A percentile compares a stretch with the other conserved stretches of the same genome.
phyloP scores from a whole-genome alignment of 2,329 filamentous ascomycete species.

The Biscogniauxia mediterranea region DNA sequence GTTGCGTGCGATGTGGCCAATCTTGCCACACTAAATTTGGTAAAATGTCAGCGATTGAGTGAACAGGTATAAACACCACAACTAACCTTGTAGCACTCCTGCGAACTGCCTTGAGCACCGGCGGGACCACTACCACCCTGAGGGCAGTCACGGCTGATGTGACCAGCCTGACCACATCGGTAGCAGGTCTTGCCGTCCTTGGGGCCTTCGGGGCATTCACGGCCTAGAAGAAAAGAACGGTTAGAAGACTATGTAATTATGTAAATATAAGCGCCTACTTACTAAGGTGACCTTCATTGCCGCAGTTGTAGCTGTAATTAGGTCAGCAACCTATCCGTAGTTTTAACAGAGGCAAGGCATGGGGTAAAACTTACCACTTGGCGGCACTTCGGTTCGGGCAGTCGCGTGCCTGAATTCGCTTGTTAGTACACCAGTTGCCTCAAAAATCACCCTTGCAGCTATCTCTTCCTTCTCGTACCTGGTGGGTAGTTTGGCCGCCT shows the following conservation, averaged over 20 bases:
- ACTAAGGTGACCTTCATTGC: slow-evolving; percentile 74
- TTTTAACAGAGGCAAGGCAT: not conserved
- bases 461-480: slow-evolving; percentile 53
- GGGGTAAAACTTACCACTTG: slow-evolving; percentile 65
- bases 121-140: slow-evolving; percentile 47
- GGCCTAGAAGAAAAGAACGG: slow-evolving; percentile 50
- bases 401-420: slow-evolving; percentile 64
- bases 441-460: slow-evolving; percentile 17
- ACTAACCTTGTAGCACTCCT: slow-evolving; percentile 85
- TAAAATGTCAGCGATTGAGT: slow-evolving; percentile 2
- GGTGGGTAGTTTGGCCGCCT: slow-evolving; percentile 73
- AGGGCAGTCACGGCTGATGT: slow-evolving; percentile 88
- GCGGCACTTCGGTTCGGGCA: slow-evolving; percentile 81
- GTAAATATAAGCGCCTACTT: slow-evolving; percentile 37
- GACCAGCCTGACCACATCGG: slow-evolving; percentile 77
- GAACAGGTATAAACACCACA: not conserved
- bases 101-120: slow-evolving; percentile 46
- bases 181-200: slow-evolving; percentile 83
- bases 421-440: slow-evolving; percentile 26
- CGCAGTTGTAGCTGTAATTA: slow-evolving; percentile 35
- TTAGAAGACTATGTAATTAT: slow-evolving; percentile 18
- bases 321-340: slow-evolving; percentile 20
- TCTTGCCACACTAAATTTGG: slow-evolving; percentile 72
- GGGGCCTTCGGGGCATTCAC: slow-evolving; percentile 84
- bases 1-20: slow-evolving; percentile 94